A percentile compares a stretch with the other conserved stretches of the same genome.
Evolutionary conservation across 2,329 filamentous ascomycete genomes (phyloP).

Genomic region (Dendryphion nanum): DNA sequence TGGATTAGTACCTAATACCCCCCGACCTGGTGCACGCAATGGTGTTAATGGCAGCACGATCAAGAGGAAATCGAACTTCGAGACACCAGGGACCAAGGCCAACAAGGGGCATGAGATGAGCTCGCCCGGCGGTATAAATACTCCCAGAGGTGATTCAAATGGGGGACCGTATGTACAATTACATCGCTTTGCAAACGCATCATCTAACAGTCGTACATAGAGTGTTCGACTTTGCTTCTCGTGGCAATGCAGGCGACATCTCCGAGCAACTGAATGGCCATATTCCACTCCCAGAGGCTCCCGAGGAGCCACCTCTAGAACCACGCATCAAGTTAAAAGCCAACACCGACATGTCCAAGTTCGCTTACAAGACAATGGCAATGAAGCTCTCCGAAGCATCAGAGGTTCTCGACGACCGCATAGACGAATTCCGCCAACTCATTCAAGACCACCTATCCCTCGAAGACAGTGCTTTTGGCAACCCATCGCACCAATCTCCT

Average conservation of each 20-base stretch:
- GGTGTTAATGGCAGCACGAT: conserved; percentile 47
- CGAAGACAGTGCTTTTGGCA: conserved; percentile 80
- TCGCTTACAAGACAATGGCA: conserved; percentile 85
- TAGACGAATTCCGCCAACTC: conserved; percentile 80
- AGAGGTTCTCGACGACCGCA: conserved; percentile 90
- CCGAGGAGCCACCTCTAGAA: conserved; percentile 70
- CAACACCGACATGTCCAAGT: conserved; percentile 85
- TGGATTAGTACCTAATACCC: conserved; percentile 46
- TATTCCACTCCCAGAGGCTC: conserved; percentile 64
- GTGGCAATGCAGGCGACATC: conserved; percentile 76
- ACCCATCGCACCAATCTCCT: conserved; percentile 79
- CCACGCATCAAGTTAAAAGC: conserved; percentile 80
- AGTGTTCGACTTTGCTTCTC: conserved; percentile 68
- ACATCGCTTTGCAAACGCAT: too few species aligned
- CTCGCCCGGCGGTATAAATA: conserved; percentile 47
- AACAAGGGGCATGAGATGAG: conserved; percentile 46
- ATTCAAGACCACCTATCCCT: conserved; percentile 73
- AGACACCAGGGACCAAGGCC: conserved; percentile 47
- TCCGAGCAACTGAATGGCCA: conserved; percentile 81
- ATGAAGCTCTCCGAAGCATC: conserved; percentile 94
- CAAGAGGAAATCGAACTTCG: conserved; percentile 55
- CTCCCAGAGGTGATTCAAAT: conserved; percentile 34
- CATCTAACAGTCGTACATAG: conserved; percentile 40
- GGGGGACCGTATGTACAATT: conserved; percentile 38
- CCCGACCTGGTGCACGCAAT: conserved; percentile 38